Conservation (phyloP, 2,329 filamentous ascomycete species). For the Diplodia mutila region DNA sequence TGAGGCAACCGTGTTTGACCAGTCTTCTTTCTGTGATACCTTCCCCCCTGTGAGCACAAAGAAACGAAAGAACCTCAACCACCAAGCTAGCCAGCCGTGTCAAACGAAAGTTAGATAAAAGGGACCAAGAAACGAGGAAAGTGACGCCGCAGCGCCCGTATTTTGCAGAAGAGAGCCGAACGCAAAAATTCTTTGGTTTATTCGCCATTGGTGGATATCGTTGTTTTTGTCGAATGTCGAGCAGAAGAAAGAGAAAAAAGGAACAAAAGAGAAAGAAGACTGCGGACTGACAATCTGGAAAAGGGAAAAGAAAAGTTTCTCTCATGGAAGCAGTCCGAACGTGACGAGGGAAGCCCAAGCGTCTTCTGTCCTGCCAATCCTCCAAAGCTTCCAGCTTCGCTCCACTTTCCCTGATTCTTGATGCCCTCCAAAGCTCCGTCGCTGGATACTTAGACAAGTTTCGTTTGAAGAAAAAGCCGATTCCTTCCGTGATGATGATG, state of each 20-base stretch:
- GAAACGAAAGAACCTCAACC: background rate
- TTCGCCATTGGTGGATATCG: conserved; percentile 15
- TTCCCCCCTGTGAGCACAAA: background rate
- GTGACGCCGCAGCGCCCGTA: background rate
- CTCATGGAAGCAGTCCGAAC: background rate
- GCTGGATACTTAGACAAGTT: conserved; percentile 4
- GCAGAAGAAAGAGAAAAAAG: background rate
- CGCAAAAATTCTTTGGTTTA: conserved; percentile 12
- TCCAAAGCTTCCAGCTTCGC: background rate
- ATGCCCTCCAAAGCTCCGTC: background rate
- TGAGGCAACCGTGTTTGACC: conserved; percentile 15
- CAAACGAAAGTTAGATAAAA: background rate
- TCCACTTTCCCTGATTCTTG: background rate
- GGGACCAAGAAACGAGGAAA: background rate
- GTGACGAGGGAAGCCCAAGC: background rate
- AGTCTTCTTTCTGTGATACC: conserved; percentile 2
- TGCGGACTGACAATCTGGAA: background rate
- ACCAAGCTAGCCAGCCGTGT: background rate
- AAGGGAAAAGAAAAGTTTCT: background rate
- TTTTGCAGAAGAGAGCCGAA: background rate
- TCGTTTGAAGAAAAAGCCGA: background rate
- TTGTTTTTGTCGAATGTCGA: conserved; percentile 4
- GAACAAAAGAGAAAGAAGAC: background rate
- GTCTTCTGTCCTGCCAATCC: background rate
- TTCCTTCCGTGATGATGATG: background rate